Evolutionary conservation across 208 protist genomes (phyloP).

Genomic region (Leishmania guyanensis): DNA sequence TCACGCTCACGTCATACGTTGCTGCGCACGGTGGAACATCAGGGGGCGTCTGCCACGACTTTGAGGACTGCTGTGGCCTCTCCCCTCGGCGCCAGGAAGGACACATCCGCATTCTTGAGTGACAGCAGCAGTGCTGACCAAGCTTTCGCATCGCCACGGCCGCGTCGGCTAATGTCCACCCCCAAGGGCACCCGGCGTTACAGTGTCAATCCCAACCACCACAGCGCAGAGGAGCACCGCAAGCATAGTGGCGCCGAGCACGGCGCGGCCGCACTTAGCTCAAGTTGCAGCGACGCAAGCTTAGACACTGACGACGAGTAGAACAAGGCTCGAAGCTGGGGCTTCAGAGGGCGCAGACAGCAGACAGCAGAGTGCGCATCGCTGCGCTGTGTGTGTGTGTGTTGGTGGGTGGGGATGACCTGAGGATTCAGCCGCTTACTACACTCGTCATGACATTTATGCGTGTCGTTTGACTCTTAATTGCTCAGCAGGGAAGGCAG

Average conservation of each 20-base stretch:
- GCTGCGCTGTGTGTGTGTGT: no score
- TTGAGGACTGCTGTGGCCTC: not conserved
- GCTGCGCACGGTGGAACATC: not conserved
- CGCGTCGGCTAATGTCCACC: not conserved
- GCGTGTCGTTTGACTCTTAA: no score
- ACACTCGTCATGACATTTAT: no score
- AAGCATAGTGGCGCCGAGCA: not conserved
- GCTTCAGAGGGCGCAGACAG: not conserved
- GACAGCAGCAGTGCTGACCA: not conserved
- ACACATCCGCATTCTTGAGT: not conserved
- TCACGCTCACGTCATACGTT: not conserved
- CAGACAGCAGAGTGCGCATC: no score
- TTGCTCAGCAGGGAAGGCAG: no score
- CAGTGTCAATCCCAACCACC: not conserved
- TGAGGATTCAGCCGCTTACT: no score
- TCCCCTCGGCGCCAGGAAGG: not conserved
- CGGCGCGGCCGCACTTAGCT: not conserved
- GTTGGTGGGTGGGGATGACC: no score
- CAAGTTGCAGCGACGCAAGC: conserved; percentile 4
- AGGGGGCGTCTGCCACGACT: not conserved
- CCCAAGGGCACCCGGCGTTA: not conserved
- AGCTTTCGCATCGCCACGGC: not conserved
- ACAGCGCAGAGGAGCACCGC: not conserved
- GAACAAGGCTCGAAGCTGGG: not conserved
- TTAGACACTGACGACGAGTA: not conserved